Base-by-base conservation (phyloP, 345 rosid genomes). In the Lepidium aucheri region DNA sequence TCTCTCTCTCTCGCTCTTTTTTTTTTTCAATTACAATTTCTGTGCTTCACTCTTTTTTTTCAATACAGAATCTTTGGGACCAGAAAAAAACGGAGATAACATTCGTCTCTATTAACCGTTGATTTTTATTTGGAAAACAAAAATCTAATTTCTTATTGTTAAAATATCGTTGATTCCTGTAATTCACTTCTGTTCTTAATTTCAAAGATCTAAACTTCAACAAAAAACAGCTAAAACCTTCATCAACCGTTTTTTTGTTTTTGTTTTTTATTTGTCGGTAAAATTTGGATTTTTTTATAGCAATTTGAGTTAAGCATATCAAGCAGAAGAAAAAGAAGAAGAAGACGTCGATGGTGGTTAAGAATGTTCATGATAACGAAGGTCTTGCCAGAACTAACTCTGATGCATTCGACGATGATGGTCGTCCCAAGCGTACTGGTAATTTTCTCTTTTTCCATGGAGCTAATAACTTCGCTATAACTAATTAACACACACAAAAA, bases 361-460 rank as follows among this genome's bases (percentile, higher is more conserved):
- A 52, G 60, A 68, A 59, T 28, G 63, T 15, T 28, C 59, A 60
- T 13, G 49, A 18, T 6, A 57, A 51, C 53, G 77, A 67, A 67
- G 66, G 59, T 57, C 72, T 73, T 58, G 69, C 77, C 7, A 28
- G 36, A n/a, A 60, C 15, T 10, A 61, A 6, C 55, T 67, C 77
- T 13, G 63, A 53, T 15, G 38, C 45, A 36, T 74, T 13, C 22
- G 77, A 74, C 41, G 77, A 74, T 5, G 77, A 74, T 60, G 77
- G 77, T 44, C 77, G 73, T 60, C 73, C 73, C 33, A 74, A 60
- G 30, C 55, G 73, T 53, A 74, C 68, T 4, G 77, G 77, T 74
- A 74, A 46, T 36, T 38, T 53, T 20, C 11, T 20, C 22, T 20
- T 20, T 20, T 10, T 20, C 53, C 8, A 26, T 20, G 2, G 33